Percentiles rank a stretch among this genome's conserved stretches.
These are phyloP conservation scores for Psidium friedrichsthalianum DNA, from an alignment of 345 rosid genomes.

Conservation along the genomic window DNA sequence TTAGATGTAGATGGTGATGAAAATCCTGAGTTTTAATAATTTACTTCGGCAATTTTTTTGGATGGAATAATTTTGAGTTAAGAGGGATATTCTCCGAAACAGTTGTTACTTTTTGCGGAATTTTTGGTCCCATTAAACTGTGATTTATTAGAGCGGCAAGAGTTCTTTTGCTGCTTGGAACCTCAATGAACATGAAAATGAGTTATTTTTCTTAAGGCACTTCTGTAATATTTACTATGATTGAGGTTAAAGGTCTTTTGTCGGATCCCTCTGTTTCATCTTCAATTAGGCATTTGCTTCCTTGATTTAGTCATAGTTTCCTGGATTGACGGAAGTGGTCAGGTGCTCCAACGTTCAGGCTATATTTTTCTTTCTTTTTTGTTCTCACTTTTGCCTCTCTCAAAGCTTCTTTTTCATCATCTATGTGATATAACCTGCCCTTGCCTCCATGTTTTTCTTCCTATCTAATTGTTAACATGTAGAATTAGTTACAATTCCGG, in stretches of 20 bases:
- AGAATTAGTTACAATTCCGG: not conserved
- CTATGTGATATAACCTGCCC: not conserved
- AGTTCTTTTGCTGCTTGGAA: not conserved
- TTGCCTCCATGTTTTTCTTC: not conserved
- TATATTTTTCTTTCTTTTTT: not conserved
- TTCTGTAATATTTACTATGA: not conserved
- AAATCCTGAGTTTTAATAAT: slow-evolving; percentile 21
- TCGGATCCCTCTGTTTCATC: not conserved
- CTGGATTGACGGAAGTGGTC: not conserved
- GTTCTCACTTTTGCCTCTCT: not conserved
- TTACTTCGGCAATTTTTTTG: slow-evolving; percentile 18
- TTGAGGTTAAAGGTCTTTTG: not conserved
- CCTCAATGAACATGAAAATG: not conserved
- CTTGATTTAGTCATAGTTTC: not conserved
- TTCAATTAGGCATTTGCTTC: not conserved
- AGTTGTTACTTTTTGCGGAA: slow-evolving; percentile 7
- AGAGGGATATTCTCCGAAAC: slow-evolving; percentile 12
- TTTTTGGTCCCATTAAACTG: slow-evolving; percentile 3
- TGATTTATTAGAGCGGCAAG: not conserved
- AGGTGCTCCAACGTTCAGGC: not conserved
- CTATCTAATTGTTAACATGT: not conserved
- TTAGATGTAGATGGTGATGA: slow-evolving; percentile 50
- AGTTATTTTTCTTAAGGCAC: not conserved
- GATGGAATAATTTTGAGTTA: slow-evolving; percentile 27
- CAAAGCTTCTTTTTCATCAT: not conserved